phyloP scores from a whole-genome alignment of 768 basidiomycete species.

The Lactarius pseudohatsudake region DNA sequence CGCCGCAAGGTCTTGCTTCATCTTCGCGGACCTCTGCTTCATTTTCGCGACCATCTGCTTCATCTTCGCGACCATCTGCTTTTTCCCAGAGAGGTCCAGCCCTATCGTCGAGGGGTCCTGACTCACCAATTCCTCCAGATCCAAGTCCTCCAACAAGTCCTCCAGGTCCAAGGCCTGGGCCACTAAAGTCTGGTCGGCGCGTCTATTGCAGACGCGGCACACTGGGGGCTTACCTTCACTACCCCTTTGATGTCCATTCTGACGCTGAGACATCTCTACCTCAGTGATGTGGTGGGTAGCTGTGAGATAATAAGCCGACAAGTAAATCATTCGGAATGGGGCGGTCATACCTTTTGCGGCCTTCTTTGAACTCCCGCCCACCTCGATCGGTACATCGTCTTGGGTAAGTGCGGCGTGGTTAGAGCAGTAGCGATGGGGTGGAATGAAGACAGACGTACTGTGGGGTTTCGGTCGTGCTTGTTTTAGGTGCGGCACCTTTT shows the following conservation, averaged over 20 bases:
- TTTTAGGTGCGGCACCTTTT: neutral
- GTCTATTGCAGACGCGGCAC: neutral
- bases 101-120: too few species aligned
- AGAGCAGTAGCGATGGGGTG: neutral
- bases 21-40: too few species aligned
- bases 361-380: neutral
- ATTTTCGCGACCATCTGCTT: too few species aligned
- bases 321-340: neutral
- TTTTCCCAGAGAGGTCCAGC: too few species aligned
- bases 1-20: too few species aligned
- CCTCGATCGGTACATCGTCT: neutral
- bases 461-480: neutral
- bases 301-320: neutral
- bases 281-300: neutral
- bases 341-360: neutral
- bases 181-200: neutral
- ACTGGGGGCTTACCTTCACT: neutral
- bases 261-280: neutral
- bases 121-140: too few species aligned
- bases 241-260: neutral
- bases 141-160: too few species aligned
- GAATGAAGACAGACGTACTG: neutral
- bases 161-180: neutral
- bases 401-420: neutral
- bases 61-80: too few species aligned